These are phyloP conservation scores for Geranium incanum DNA, from an alignment of 441 rosid species.

Conservation along the genomic window DNA sequence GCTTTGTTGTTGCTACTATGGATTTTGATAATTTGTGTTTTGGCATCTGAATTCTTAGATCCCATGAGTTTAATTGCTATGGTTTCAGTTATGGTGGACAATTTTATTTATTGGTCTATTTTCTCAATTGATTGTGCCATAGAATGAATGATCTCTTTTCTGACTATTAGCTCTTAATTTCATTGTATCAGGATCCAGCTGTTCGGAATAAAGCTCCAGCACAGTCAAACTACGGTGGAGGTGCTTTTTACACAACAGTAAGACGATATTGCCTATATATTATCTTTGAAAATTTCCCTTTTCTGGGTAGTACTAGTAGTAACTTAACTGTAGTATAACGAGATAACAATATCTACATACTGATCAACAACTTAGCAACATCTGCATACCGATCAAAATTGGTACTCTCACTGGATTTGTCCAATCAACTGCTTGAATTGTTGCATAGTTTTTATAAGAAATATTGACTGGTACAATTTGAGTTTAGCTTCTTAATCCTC, in stretches of 20 bases:
- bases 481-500: too few species aligned
- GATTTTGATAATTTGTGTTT: not conserved
- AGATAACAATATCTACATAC: too few species aligned
- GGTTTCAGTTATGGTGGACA: not conserved
- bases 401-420: too few species aligned
- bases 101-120: not conserved
- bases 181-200: not conserved
- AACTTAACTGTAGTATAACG: too few species aligned
- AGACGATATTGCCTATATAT: constrained; percentile 1
- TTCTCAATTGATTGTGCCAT: not conserved
- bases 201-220: not conserved
- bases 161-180: not conserved
- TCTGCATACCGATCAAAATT: too few species aligned
- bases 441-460: too few species aligned
- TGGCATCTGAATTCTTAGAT: not conserved
- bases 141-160: not conserved
- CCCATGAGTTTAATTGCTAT: not conserved
- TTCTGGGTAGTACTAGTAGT: not conserved
- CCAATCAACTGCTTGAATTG: too few species aligned
- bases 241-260: constrained; percentile 7
- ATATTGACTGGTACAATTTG: too few species aligned
- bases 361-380: too few species aligned
- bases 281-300: not conserved
- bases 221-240: constrained; percentile 2
- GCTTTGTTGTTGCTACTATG: not conserved